Base-by-base conservation (phyloP, 106 monocot species). In the Dactylorhiza incarnata region DNA sequence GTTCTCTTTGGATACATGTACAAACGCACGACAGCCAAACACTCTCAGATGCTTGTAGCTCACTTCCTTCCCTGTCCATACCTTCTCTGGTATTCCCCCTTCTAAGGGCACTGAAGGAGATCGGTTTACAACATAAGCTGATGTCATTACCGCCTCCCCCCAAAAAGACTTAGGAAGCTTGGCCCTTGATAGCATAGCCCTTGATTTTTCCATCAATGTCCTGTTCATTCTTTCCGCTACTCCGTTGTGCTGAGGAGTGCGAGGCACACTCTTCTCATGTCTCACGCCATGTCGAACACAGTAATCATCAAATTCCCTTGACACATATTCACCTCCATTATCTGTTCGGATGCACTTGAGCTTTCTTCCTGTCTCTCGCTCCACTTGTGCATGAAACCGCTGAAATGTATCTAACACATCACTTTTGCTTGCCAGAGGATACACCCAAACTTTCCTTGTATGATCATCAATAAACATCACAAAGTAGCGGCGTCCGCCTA, bases 251-350 rank as follows among this genome's bases (percentile, higher is more conserved):
- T 74, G 74, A 24, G 53, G 16, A 26, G 25, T 53, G 6, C 5
- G 23, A 6, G 6, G 19, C 7, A 19, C 16, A 24, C 12, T 74
- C 74, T 45, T 59, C 20, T 75, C 16, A 75, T 75, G 75, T 45
- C 19, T 37, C 16, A 59, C 61, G 1, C 75, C 56, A 7, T 75
- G 45, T 5, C 6, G 17, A 15, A 14, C 13, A 55, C 74, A 54
- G 15, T 74, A 74, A 3, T 7, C 24, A 74, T 54, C 54, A 12
- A 75, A 72, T 47, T 3, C 2, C 14, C 56, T 13, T 8, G 37
- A 58, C 25, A 75, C 61, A 75, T 19, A n/a, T n/a, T 59, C 58
- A 16, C 58, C 75, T 11, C 59, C 59, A 75, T 62, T 75, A n/a
- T 62, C 58, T n/a, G 43, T 75, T 9, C 61, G 1, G 25, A 75